Base-by-base conservation (phyloP, 176 grass and related monocot genomes). In the Oryza meridionalis region DNA sequence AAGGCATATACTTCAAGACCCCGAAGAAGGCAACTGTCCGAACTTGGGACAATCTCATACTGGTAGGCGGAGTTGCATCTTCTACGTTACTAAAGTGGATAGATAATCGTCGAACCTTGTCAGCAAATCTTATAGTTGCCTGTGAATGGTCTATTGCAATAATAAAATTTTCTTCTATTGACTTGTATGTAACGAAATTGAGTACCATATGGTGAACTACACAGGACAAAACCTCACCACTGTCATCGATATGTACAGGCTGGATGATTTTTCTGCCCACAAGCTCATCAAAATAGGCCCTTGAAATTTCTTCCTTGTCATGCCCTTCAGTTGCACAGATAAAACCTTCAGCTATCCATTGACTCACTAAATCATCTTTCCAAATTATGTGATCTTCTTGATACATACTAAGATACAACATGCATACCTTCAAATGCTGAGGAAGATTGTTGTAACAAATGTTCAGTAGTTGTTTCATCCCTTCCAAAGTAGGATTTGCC, bases 301-400 rank as follows among this genome's bases (percentile, higher is more conserved):
- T 66, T 73, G 59, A 64, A 43, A 86, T 55, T 66, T 66, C 59
- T 26, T 73, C 13, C 69, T 38, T 73, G 9, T 80, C 69, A 40
- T 66, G 45, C 6, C 6, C 77, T 22, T 3, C 69, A 43, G n/a
- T 67, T 42, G 22, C 61, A 40, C 1, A 13, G 14, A 80, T 80
- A 14, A 86, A 74, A 67, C 59, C 69, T 86, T 86, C 77, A 55
- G 84, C 77, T 22, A 86, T 67, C 84, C 84, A 86, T 12, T 73
- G 68, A 5, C 67, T 58, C 24, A 74, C 43, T 1, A 86, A 55
- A 73, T 86, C 84, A 66, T 67, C 59, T 16, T 80, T 86, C 84
- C 16, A 25, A 67, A 80, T 73, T 32, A 73, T 67, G 44, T 21
- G 19, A 46, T 65, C 69, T 69, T 19, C 77, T 74, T 86, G 4